phyloP scores from a whole-genome alignment of 148 eudicot genomes.

The Pouteria glomerata region DNA sequence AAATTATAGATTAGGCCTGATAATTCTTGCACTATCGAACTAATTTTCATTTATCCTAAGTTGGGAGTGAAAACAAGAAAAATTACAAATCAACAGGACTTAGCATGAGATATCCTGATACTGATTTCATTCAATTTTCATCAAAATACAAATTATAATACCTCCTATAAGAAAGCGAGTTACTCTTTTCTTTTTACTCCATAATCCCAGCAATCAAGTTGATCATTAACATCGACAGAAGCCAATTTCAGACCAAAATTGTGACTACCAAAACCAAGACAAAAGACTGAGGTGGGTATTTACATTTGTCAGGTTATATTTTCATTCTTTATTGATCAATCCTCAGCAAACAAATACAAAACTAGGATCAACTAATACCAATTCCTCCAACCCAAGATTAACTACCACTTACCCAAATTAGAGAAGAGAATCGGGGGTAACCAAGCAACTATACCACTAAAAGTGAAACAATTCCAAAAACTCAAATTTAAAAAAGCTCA shows the following conservation, averaged over 20 bases:
- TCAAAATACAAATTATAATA: neutral
- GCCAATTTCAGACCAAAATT: neutral
- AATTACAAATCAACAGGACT: neutral
- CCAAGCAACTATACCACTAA: too few species aligned
- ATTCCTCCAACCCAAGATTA: neutral
- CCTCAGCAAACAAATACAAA: neutral
- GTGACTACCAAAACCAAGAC: neutral
- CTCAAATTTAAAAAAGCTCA: neutral
- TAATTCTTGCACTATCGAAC: neutral
- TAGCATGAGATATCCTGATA: neutral
- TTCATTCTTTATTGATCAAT: neutral
- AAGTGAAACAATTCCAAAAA: neutral
- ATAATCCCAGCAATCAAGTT: neutral
- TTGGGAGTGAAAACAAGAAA: neutral
- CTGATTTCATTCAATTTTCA: neutral
- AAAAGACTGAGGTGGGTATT: neutral
- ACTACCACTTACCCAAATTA: too few species aligned
- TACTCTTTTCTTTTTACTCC: neutral
- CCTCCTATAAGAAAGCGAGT: neutral
- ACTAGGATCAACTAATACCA: neutral
- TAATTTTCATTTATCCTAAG: neutral
- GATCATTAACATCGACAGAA: neutral
- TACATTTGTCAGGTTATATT: too few species aligned
- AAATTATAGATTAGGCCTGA: neutral
- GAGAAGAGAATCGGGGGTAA: too few species aligned